phyloP scores from a whole-genome alignment of 2,329 filamentous ascomycete genomes.

The Epichloe hybrida region DNA sequence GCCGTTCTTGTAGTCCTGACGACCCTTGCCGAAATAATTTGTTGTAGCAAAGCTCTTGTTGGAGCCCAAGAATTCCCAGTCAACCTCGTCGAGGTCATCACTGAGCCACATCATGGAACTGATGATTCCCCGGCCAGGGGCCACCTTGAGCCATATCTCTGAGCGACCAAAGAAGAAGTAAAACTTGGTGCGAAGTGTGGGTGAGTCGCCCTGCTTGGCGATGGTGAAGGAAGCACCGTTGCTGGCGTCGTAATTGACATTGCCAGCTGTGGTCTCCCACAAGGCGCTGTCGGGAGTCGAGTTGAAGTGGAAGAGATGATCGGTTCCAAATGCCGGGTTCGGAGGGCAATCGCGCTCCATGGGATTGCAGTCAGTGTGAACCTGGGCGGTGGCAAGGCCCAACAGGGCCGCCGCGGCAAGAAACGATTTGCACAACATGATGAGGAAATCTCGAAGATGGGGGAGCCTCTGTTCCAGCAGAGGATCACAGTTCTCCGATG shows the following conservation, averaged over 20 bases:
- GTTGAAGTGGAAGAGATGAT: slow-evolving; percentile 53
- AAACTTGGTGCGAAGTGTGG: slow-evolving; percentile 65
- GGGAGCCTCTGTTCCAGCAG: not conserved
- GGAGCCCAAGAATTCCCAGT: slow-evolving; percentile 70
- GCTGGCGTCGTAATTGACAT: slow-evolving; percentile 44
- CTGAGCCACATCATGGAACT: slow-evolving; percentile 74
- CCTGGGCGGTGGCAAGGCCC: slow-evolving; percentile 51
- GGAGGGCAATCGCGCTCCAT: slow-evolving; percentile 53
- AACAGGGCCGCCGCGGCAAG: slow-evolving; percentile 24
- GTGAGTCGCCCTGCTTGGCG: slow-evolving; percentile 55
- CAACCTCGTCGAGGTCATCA: slow-evolving; percentile 75
- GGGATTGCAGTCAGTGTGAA: slow-evolving; percentile 66
- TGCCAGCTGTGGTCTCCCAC: slow-evolving; percentile 58
- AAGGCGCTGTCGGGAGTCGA: slow-evolving; percentile 40
- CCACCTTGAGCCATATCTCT: slow-evolving; percentile 65
- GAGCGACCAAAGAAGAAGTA: slow-evolving; percentile 79
- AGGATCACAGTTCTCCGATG: not conserved
- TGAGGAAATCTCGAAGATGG: not conserved
- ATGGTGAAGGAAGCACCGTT: slow-evolving; percentile 63
- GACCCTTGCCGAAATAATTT: slow-evolving; percentile 72
- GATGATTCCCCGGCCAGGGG: slow-evolving; percentile 61
- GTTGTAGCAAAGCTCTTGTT: slow-evolving; percentile 50
- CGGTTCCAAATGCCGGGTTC: slow-evolving; percentile 56
- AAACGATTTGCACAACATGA: slow-evolving; percentile 11
- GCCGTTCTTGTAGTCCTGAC: slow-evolving; percentile 48